phyloP scores from a whole-genome alignment of 768 basidiomycete species.

The Cantharellus anzutake region DNA sequence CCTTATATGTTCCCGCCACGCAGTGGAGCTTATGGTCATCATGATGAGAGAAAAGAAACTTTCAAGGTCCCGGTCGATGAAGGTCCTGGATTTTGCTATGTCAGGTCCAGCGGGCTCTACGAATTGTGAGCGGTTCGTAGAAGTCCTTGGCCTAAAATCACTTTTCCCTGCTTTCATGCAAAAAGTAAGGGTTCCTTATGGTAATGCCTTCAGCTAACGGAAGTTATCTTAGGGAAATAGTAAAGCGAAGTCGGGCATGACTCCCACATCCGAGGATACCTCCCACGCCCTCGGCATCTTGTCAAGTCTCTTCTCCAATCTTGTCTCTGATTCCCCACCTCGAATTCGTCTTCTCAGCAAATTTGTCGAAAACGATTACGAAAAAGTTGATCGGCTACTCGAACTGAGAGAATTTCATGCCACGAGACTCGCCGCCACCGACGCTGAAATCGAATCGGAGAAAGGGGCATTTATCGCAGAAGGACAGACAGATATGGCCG shows the following conservation, averaged over 20 bases:
- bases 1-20: background rate
- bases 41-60: slow-evolving; percentile 55
- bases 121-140: slow-evolving; percentile 71
- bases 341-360: slow-evolving; percentile 75
- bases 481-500: slow-evolving; percentile 35
- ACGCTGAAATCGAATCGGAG: slow-evolving; percentile 50
- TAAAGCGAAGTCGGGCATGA: slow-evolving; percentile 39
- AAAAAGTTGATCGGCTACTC: slow-evolving; percentile 84
- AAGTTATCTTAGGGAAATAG: slow-evolving; percentile 22
- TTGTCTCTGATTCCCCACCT: slow-evolving; percentile 64
- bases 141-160: slow-evolving; percentile 71
- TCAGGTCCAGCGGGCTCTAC: slow-evolving; percentile 50
- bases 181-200: slow-evolving; percentile 36
- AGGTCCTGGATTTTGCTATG: slow-evolving; percentile 80
- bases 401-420: slow-evolving; percentile 65
- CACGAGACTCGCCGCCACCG: slow-evolving; percentile 35
- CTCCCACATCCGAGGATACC: slow-evolving; percentile 56
- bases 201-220: background rate
- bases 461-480: slow-evolving; percentile 40
- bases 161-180: slow-evolving; percentile 88
- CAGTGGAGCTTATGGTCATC: background rate
- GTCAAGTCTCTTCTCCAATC: slow-evolving; percentile 71
- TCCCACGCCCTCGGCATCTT: slow-evolving; percentile 78
- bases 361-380: slow-evolving; percentile 84
- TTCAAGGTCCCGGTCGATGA: slow-evolving; percentile 68